These are phyloP conservation scores for Hortiboletus flavorubellus DNA, from an alignment of 768 basidiomycete genomes.

Conservation along the genomic window DNA sequence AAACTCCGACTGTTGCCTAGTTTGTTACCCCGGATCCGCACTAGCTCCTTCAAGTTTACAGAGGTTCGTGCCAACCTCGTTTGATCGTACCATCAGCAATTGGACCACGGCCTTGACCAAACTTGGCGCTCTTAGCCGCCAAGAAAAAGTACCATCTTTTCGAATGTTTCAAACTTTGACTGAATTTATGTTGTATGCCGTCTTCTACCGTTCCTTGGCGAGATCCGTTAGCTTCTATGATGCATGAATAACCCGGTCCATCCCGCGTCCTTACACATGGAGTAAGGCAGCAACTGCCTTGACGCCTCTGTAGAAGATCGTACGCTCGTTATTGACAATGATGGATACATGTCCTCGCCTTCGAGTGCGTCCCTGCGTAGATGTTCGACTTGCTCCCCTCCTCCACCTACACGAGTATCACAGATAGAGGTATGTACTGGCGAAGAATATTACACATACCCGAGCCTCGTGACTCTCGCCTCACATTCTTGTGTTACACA, in stretches of 20 bases:
- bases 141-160: neutral
- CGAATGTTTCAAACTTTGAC: conserved; percentile 6
- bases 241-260: conserved; percentile 6
- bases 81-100: neutral
- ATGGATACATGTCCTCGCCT: too few species aligned
- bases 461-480: neutral
- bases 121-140: too few species aligned
- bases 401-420: too few species aligned
- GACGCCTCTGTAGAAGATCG: too few species aligned
- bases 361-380: too few species aligned
- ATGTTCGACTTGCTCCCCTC: too few species aligned
- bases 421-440: neutral
- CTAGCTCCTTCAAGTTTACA: neutral
- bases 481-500: neutral
- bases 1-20: too few species aligned
- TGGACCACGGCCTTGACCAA: too few species aligned
- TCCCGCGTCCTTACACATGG: conserved; percentile 2
- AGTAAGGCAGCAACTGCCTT: neutral
- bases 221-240: neutral
- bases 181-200: neutral
- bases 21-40: neutral
- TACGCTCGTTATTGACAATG: too few species aligned
- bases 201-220: neutral
- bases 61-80: neutral
- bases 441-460: neutral